Percentiles rank a stretch among this genome's conserved stretches.
Conservation (phyloP, 2,329 filamentous ascomycete species). For the Colletotrichum sp. region DNA sequence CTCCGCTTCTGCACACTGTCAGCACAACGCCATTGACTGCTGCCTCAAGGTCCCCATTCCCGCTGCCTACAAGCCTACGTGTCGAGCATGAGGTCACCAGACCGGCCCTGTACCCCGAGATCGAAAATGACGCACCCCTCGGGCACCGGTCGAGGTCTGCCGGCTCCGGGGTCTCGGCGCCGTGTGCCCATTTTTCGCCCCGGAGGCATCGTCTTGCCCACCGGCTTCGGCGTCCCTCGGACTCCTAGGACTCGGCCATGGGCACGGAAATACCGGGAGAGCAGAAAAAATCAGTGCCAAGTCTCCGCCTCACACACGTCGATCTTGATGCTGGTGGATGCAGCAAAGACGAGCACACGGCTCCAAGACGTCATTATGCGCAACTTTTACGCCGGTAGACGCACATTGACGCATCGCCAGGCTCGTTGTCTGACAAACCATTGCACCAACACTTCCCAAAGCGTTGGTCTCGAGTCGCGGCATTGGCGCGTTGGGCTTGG, state of each 20-base stretch:
- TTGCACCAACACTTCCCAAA: neutral
- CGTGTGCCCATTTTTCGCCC: neutral
- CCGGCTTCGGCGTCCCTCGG: neutral
- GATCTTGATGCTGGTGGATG: neutral
- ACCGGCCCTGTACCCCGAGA: neutral
- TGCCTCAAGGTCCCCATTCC: neutral
- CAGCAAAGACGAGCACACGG: neutral
- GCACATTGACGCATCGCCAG: neutral
- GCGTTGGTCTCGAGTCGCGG: neutral
- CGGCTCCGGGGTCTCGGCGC: neutral
- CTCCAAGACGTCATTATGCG: conserved; percentile 14
- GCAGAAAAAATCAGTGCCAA: neutral
- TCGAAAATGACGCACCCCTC: neutral
- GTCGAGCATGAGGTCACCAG: neutral
- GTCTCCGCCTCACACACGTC: neutral
- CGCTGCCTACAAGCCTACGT: neutral
- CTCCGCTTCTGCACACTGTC: neutral
- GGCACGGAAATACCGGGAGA: neutral
- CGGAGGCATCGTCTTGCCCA: neutral
- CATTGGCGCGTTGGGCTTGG: neutral
- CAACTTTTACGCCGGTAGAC: neutral
- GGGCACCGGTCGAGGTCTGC: neutral
- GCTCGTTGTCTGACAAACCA: neutral
- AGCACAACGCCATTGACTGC: neutral
- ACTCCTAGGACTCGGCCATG: neutral